Conservation (phyloP, 2,329 filamentous ascomycete species). For the Fusarium nygamai region DNA sequence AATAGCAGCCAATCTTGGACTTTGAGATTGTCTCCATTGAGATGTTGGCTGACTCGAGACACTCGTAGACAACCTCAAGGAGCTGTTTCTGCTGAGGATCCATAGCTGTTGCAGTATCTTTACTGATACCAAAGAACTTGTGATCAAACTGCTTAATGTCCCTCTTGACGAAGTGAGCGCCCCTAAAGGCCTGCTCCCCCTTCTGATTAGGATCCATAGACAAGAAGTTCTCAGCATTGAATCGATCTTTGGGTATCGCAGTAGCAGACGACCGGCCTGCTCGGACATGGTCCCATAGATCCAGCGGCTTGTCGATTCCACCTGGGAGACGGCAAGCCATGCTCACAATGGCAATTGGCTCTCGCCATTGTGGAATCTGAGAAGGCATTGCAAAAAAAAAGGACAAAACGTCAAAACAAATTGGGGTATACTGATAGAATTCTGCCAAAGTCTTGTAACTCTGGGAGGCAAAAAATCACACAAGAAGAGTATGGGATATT, state of each 20-base stretch:
- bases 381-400: constrained; percentile 29
- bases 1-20: constrained; percentile 41
- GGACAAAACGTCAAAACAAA: constrained; percentile 1
- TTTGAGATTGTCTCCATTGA: constrained; percentile 37
- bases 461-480: not conserved
- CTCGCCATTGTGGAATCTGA: constrained; percentile 36
- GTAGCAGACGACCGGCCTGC: constrained; percentile 35
- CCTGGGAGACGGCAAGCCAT: constrained; percentile 41
- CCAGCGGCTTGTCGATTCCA: constrained; percentile 37
- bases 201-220: constrained; percentile 40
- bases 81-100: constrained; percentile 40
- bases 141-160: constrained; percentile 41
- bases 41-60: constrained; percentile 38
- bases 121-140: constrained; percentile 42
- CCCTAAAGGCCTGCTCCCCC: constrained; percentile 36
- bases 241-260: constrained; percentile 37
- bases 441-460: not conserved
- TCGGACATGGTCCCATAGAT: constrained; percentile 40
- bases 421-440: not conserved
- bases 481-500: not conserved
- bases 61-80: constrained; percentile 40
- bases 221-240: constrained; percentile 40
- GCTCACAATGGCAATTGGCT: constrained; percentile 39
- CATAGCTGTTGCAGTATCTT: constrained; percentile 40
- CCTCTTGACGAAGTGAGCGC: constrained; percentile 38